Percentiles rank a stretch among this genome's conserved stretches.
These are phyloP conservation scores for Poa annua DNA, from an alignment of 176 grass and related monocot species.

Conservation along the genomic window DNA sequence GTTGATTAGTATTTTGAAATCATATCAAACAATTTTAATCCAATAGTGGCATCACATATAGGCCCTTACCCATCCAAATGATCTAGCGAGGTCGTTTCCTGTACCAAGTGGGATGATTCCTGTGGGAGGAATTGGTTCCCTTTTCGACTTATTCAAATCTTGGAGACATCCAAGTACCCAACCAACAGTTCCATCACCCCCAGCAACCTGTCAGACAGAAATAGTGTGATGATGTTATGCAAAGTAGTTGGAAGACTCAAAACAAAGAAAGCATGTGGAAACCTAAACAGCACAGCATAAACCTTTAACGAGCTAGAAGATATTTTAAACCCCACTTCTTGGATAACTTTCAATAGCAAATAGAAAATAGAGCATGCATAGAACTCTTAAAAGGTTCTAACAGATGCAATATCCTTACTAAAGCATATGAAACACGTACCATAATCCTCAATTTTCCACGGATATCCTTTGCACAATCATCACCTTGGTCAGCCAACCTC, in stretches of 20 bases:
- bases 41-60: background rate
- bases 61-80: conserved; percentile 90
- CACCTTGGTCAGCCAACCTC: conserved; percentile 77
- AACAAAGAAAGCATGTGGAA: background rate
- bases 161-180: conserved; percentile 91
- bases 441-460: conserved; percentile 87
- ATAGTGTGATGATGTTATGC: conserved; percentile 42
- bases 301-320: conserved; percentile 10
- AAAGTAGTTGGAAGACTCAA: conserved; percentile 36
- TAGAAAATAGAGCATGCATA: background rate
- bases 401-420: conserved; percentile 3
- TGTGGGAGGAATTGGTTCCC: conserved; percentile 85
- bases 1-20: conserved; percentile 37
- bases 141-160: conserved; percentile 80
- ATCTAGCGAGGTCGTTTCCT: conserved; percentile 91
- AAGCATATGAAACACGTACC: conserved; percentile 59
- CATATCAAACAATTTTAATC: conserved; percentile 31
- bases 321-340: background rate
- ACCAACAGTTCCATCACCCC: conserved; percentile 93
- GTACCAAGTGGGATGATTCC: conserved; percentile 99
- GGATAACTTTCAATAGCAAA: background rate
- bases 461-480: conserved; percentile 60
- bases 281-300: background rate
- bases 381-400: conserved; percentile 23
- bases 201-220: conserved; percentile 85